Conservation (phyloP, 1,139 yeast species). For the Wickerhamiella infanticola region DNA sequence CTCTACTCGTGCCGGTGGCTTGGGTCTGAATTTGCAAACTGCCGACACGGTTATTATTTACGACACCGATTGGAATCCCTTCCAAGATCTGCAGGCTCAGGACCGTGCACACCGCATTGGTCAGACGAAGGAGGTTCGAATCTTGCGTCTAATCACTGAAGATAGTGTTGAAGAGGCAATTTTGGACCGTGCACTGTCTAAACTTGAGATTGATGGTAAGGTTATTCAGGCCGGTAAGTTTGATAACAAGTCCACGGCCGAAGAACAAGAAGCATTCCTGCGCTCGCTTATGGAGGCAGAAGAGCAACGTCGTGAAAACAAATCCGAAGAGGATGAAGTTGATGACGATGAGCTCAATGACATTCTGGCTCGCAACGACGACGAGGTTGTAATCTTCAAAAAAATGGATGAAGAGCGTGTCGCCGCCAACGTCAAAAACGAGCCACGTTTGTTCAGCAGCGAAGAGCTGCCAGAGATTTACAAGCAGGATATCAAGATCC, state of each 20-base stretch:
- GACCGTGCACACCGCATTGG: conserved; percentile 98
- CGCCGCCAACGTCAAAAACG: conserved; percentile 29
- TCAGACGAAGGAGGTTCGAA: conserved; percentile 91
- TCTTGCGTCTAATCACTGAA: conserved; percentile 76
- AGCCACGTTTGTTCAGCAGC: conserved; percentile 43
- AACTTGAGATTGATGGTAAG: conserved; percentile 91
- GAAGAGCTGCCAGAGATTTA: conserved; percentile 71
- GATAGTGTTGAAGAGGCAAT: conserved; percentile 93
- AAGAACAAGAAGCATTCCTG: conserved; percentile 90
- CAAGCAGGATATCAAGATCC: conserved; percentile 48
- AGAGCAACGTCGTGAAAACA: conserved; percentile 37
- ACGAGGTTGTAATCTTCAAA: conserved; percentile 48
- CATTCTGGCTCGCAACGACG: conserved; percentile 68
- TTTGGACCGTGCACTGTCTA: conserved; percentile 84
- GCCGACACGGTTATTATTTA: conserved; percentile 95
- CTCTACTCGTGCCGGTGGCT: conserved; percentile 96
- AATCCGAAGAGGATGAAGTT: conserved; percentile 35
- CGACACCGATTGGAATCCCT: conserved; percentile 98
- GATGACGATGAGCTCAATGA: conserved; percentile 67
- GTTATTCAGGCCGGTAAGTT: conserved; percentile 98
- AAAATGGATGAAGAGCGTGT: conserved; percentile 58
- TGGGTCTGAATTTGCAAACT: conserved; percentile 86
- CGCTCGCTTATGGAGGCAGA: conserved; percentile 75
- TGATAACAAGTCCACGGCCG: conserved; percentile 90
- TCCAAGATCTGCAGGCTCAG: conserved; percentile 96